phyloP scores from a whole-genome alignment of 805 yeast species.

The Yueomyces sp. region DNA sequence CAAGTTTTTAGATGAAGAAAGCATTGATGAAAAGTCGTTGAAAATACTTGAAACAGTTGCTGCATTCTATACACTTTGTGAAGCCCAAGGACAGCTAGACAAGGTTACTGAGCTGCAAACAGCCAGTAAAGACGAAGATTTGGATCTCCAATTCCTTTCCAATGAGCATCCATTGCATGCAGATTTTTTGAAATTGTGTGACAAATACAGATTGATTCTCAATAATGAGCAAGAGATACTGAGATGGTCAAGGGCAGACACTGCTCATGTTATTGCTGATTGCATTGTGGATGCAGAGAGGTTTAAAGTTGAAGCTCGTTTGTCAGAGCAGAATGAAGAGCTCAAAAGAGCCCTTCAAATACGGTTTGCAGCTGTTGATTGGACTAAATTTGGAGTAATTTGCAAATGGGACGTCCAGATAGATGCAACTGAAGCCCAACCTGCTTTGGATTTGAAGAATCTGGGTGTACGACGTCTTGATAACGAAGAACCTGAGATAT shows the following conservation, averaged over 20 bases:
- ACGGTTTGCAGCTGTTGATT: conserved; percentile 65
- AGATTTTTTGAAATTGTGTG: conserved; percentile 34
- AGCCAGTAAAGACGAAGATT: conserved; percentile 22
- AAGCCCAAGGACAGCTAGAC: background rate
- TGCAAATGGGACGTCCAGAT: conserved; percentile 36
- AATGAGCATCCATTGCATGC: conserved; percentile 45
- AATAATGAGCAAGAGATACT: background rate
- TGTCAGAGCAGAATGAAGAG: conserved; percentile 27
- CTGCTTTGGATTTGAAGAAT: conserved; percentile 26
- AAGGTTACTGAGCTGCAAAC: background rate
- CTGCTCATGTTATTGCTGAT: background rate
- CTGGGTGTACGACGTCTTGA: conserved; percentile 3
- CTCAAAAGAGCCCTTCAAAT: conserved; percentile 26
- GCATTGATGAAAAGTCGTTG: background rate
- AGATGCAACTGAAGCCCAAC: conserved; percentile 36
- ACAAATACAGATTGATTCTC: conserved; percentile 37
- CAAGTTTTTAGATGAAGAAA: background rate
- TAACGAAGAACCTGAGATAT: background rate
- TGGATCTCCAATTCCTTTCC: conserved; percentile 58
- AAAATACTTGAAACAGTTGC: background rate
- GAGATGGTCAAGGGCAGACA: background rate
- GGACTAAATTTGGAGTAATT: conserved; percentile 76
- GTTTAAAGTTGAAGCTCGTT: conserved; percentile 5
- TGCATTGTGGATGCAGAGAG: background rate
- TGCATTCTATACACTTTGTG: background rate